Base-by-base conservation (phyloP, 2,329 filamentous ascomycete genomes). In the Fusarium sp. region DNA sequence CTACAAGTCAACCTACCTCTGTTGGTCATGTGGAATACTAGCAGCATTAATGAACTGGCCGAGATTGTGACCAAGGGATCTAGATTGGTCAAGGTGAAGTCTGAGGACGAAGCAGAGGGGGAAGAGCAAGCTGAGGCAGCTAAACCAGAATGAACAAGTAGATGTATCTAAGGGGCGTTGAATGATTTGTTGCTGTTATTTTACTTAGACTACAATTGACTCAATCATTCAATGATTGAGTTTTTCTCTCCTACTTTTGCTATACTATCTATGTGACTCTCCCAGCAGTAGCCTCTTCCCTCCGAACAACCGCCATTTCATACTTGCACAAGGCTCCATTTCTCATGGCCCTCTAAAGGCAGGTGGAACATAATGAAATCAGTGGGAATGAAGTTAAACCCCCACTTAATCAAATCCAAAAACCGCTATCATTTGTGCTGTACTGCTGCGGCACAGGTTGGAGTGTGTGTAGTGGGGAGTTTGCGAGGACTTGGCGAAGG, bases 1-100 rank as follows among this genome's bases (percentile, higher is more conserved):
- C 58, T 74, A 14, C 65, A 72, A 37, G 71, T 65, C 17, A 69
- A 71, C 44, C 45, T 73, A n/a, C 64, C 67, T 24, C 58, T 73
- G 26, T 28, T 73, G 33, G 61, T 68, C 30, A 57, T 73, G 55
- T 58, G 71, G 33, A 67, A 62, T 28, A 66, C 71, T 10, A 65
- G 60, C 47, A 73, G 71, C 55, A 72, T 73, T 40, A 56, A 64
- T 22, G 64, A 71, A 46, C 52, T 73, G 47, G 62, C 56, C 24
- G 51, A 50, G 39, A 59, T 73, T 55, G 63, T 73, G 33, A 56
- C 61, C 43, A 67, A 67, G 48, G 65, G 65, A 48, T 73, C 71
- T 7, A 70, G 67, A 54, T 58, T 73, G 44, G 69, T 71, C 9
- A 37, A 37, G 35, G 35, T 37, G 35, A 37, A 37, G 35, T 37